Evolutionary conservation across 225 moss, liverwort and hornwort genomes (phyloP), one percentile per base, ranked within the genome.

Genomic region (Bryoerythrophyllum caledonicum): DNA sequence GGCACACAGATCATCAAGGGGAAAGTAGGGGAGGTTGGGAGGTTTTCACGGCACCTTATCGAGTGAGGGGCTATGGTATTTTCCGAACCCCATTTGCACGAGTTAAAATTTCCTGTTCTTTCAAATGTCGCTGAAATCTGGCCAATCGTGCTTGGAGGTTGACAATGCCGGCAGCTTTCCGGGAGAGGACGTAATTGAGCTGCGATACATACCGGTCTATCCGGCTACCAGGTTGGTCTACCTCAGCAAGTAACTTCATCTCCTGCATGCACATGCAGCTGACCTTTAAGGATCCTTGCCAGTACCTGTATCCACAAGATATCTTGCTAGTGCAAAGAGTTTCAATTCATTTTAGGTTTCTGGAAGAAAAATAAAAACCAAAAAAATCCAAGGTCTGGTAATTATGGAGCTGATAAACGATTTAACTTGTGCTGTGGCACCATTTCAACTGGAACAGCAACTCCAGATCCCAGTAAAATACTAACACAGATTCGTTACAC

Each of bases 181-280:
- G 83, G 17, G 97, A 94, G 40, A 99, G 91, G 25, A 99, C 97
- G 76, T 94, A 93, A 74, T 99, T 94, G 9, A 99, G 78, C 72
- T 99, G 97, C 65, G 94, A 90, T 63, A 99, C 97, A 82, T 99
- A 99, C 70, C 94, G 97, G 72, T 99, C 97, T 85, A 99, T 99
- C 82, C 94, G 90, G 78, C 97, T 99, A 56, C 97, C 97, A 71
- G 93, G 97, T 73, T 94, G 97, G 77, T 99, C 97, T 71, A 99
- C 94, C 80, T 99, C 97, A 62, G 94, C 94, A 74, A 99, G 93
- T 75, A 99, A 90, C 80, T 93, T 99, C 97, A 99, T 99, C 86
- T 99, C 97, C 97, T 99, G 97, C 71, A 91, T 75, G 84, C 65
- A 82, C 75, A 82, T 37, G 72, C 56, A 78, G 82, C 71, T 78